Evolutionary conservation across 257 asterid genomes (phyloP), one percentile per base, ranked within the genome.

Genomic region (Ballota nigra): DNA sequence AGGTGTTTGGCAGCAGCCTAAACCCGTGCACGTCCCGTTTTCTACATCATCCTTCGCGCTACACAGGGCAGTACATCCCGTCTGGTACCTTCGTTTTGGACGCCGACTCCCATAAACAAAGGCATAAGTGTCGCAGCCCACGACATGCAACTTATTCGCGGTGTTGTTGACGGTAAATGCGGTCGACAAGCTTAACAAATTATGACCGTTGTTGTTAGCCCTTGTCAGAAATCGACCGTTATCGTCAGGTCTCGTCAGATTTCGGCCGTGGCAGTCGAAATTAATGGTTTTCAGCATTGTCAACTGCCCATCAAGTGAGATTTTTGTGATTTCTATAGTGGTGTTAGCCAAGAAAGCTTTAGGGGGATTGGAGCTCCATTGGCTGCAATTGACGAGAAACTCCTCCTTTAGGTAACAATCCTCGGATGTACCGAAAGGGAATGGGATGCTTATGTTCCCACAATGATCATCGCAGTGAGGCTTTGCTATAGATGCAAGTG

Each of bases 61-160:
- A 31, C 85, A 83, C 22, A 3, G 6, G 43, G 86, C 36, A 4
- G 33, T 67, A 63, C 85, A 83, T 1, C 88, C 86, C 0, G 81
- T 70, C 0, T 11, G 4, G 62, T 55, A 75, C 5, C 26, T 3
- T 10, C 68, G 34, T 0, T 31, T 5, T 31, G 36, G 3, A 4
- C 12, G 2, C 64, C 70, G 24, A 4, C 26, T 6, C 15, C 84
- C 85, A 0, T 0, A 33, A 0, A 73, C 69, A 6, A 8, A 11
- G 7, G 59, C 83, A 4, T n/a, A 47, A 0, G 84, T 3, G 36
- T 83, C 83, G 26, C 86, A 85, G 15, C 87, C 90, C 29, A 83
- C 63, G 0, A 65, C 62, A 0, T 74, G 78, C 58, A 85, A 77
- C 72, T 33, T 80, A 20, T 85, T 85, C 0, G 69, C 74, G 0